These are phyloP conservation scores for Scedosporium boydii DNA, from an alignment of 2,329 filamentous ascomycete genomes.

Conservation along the genomic window DNA sequence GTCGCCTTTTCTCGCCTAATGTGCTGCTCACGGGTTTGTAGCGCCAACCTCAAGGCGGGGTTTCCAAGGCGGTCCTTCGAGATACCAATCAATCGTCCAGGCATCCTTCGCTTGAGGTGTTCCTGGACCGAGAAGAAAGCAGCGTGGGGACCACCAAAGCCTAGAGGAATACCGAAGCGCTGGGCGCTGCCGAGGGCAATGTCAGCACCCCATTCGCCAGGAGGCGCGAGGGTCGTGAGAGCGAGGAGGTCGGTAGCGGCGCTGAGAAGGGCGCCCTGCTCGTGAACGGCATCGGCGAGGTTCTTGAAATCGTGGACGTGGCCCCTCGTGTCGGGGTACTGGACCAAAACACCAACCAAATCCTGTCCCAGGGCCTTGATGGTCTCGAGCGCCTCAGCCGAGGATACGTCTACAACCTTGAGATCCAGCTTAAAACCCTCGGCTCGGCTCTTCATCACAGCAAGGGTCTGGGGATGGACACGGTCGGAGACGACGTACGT, in stretches of 20 bases:
- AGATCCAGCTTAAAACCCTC: conserved; percentile 86
- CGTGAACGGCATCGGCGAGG: conserved; percentile 69
- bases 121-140: conserved; percentile 92
- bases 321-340: conserved; percentile 87
- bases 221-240: conserved; percentile 76
- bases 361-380: conserved; percentile 70
- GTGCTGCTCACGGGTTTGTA: conserved; percentile 93
- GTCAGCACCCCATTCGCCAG: conserved; percentile 90
- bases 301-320: conserved; percentile 65
- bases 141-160: conserved; percentile 89
- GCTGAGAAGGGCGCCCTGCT: conserved; percentile 68
- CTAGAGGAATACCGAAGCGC: conserved; percentile 83
- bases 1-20: conserved; percentile 95
- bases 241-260: conserved; percentile 86
- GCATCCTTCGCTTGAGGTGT: conserved; percentile 89
- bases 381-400: conserved; percentile 47
- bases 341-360: conserved; percentile 81
- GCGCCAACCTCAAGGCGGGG: conserved; percentile 69
- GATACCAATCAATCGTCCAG: conserved; percentile 79
- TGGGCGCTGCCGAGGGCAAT: conserved; percentile 92
- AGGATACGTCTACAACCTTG: conserved; percentile 60
- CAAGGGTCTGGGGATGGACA: conserved; percentile 77
- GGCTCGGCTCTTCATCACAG: conserved; percentile 74
- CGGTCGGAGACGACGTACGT: conserved; percentile 75
- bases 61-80: conserved; percentile 84